Evolutionary conservation across 176 grass and related monocot genomes (phyloP).

Genomic region (Oryza australiensis): DNA sequence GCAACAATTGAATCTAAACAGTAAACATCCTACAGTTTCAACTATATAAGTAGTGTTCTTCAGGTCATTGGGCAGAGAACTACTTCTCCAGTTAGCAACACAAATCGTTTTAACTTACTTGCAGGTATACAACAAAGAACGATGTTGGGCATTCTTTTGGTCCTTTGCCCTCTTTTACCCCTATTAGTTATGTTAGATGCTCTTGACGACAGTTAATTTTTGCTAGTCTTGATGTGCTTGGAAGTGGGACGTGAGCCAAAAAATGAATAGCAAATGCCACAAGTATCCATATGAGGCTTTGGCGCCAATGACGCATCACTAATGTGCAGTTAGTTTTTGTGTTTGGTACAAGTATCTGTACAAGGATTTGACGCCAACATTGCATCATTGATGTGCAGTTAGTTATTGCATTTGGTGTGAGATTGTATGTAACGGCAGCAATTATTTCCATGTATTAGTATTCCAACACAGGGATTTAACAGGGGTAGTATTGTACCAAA

Average conservation of each 20-base stretch:
- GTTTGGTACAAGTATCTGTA: no score
- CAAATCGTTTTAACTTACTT: background rate
- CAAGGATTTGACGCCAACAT: no score
- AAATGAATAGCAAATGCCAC: background rate
- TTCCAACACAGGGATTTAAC: no score
- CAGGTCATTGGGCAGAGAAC: background rate
- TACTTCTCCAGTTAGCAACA: background rate
- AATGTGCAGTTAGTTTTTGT: no score
- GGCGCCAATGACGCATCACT: no score
- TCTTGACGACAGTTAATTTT: background rate
- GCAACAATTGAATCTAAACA: background rate
- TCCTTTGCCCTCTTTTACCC: background rate
- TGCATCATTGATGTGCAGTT: no score
- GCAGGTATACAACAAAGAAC: background rate
- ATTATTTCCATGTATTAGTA: no score
- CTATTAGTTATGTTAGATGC: background rate
- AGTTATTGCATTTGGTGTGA: no score
- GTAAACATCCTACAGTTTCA: background rate
- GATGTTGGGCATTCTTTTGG: background rate
- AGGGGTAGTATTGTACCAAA: no score
- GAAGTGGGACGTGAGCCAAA: background rate
- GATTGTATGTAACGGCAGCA: no score
- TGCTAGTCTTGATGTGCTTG: background rate
- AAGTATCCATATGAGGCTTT: background rate
- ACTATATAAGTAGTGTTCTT: background rate